Evolutionary conservation across 805 yeast genomes (phyloP).

Genomic region (Cyberlindnera saturnus): DNA sequence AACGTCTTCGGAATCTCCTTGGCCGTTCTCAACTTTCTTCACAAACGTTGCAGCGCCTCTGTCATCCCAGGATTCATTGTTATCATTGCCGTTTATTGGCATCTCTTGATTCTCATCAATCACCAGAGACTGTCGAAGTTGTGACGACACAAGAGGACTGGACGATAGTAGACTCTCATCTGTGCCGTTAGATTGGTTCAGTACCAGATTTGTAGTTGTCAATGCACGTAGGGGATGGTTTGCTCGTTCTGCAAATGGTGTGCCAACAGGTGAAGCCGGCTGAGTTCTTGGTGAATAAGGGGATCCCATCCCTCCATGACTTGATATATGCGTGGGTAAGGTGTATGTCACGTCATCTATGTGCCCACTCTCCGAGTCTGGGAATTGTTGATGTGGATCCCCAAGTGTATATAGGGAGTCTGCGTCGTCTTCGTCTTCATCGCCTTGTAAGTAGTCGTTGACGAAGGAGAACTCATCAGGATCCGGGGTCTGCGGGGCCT

Average conservation of each 20-base stretch:
- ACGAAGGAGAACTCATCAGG: slow-evolving; percentile 14
- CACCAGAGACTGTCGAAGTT: slow-evolving; percentile 3
- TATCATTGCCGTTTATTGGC: neutral
- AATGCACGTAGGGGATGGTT: slow-evolving; percentile 23
- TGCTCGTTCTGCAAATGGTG: slow-evolving; percentile 19
- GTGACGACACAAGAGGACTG: slow-evolving; percentile 7
- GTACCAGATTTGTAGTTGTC: slow-evolving; percentile 18
- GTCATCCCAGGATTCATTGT: slow-evolving; percentile 22
- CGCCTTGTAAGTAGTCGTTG: slow-evolving; percentile 1
- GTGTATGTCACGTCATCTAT: neutral
- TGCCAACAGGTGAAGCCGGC: slow-evolving; percentile 22
- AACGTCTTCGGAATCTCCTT: slow-evolving; percentile 47
- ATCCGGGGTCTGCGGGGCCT: slow-evolving; percentile 14
- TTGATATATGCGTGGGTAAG: neutral
- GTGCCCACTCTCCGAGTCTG: no score
- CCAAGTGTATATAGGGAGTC: slow-evolving; percentile 17
- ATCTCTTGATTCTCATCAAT: slow-evolving; percentile 1
- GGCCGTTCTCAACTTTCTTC: slow-evolving; percentile 34
- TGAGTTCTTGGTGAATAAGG: slow-evolving; percentile 7
- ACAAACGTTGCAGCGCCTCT: slow-evolving; percentile 55
- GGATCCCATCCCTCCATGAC: neutral
- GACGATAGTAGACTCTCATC: slow-evolving; percentile 18
- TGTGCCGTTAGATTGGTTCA: slow-evolving; percentile 20
- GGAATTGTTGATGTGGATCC: slow-evolving; percentile 2
- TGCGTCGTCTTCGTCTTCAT: slow-evolving; percentile 5